Evolutionary conservation across 2,329 filamentous ascomycete genomes (phyloP), one percentile per base, ranked within the genome.

Genomic region (Scedosporium dehoogii): DNA sequence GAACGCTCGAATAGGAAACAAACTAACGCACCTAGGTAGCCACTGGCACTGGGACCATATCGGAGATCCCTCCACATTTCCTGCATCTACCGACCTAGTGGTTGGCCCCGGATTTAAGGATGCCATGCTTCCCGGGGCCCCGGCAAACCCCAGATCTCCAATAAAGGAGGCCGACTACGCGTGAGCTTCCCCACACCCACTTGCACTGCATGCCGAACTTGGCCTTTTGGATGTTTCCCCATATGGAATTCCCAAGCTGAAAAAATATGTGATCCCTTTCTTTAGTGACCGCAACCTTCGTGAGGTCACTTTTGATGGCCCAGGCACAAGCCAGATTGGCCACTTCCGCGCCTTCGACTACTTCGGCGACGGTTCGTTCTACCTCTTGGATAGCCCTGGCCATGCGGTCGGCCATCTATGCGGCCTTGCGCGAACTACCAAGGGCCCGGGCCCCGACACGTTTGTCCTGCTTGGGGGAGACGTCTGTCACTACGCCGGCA

Each of bases 21-120:
- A 21, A n/a, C 57, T 27, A 62, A 16, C 44, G 27, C 21, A 21
- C 21, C 44, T 44, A 3, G 12, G 21, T 69, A 77, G 75, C 62
- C 79, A 82, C 65, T 78, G 74, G 70, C 76, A 79, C 64, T 79
- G 73, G 69, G 81, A 85, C 66, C 82, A 85, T 62, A 78, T 76
- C 7, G 83, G 82, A 0, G 77, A 83, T 62, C 73, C 76, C 0
- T 74, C 75, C 0, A 71, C 68, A 0, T 85, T 85, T 58, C 79
- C 80, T 0, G 0, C 66, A 0, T 70, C 66, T 1, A 81, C 80
- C 0, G 73, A 77, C 7, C 66, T 85, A 0, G 66, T 84, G 38
- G 80, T 83, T 3, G 83, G 82, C 0, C 77, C 81, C 0, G 81
- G 81, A 0, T 79, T 83, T 68, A 78, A 76, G 58, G 64, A 74